Percentiles rank a stretch among this genome's conserved stretches.
Evolutionary conservation across 177 flowering plant species (phyloP).

Genomic region (Tripterygium wilfordii): DNA sequence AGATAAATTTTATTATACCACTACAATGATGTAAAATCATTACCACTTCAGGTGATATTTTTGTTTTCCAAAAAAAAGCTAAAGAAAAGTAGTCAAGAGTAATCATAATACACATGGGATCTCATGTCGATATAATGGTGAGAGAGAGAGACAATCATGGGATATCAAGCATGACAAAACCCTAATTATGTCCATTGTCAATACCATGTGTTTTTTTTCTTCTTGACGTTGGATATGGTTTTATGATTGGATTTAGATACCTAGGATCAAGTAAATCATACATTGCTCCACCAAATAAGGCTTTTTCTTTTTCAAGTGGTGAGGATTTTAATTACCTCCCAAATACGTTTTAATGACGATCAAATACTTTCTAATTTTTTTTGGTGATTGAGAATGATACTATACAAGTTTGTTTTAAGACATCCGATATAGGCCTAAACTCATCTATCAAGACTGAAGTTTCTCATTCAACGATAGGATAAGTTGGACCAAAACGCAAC

Average conservation of each 20-base stretch:
- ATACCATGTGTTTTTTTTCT: too few species aligned
- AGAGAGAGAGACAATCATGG: conserved; percentile 3
- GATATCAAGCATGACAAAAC: background rate
- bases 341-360: too few species aligned
- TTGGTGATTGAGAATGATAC: too few species aligned
- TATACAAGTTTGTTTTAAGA: too few species aligned
- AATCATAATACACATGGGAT: conserved; percentile 11
- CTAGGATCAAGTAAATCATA: conserved; percentile 1
- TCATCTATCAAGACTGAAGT: too few species aligned
- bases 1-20: background rate
- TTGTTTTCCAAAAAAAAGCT: too few species aligned
- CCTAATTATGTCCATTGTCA: background rate
- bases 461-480: too few species aligned
- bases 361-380: too few species aligned
- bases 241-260: conserved; percentile 15
- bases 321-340: too few species aligned
- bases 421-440: too few species aligned
- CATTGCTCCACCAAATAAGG: background rate
- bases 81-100: conserved; percentile 12
- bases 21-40: background rate
- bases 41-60: background rate
- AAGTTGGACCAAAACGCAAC: too few species aligned
- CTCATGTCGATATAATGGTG: conserved; percentile 8
- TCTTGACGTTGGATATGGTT: conserved; percentile 6
- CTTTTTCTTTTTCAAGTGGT: background rate